These are phyloP conservation scores for Thinopyrum obtusiflorum DNA, from an alignment of 202 grass and related monocot genomes.

Conservation along the genomic window DNA sequence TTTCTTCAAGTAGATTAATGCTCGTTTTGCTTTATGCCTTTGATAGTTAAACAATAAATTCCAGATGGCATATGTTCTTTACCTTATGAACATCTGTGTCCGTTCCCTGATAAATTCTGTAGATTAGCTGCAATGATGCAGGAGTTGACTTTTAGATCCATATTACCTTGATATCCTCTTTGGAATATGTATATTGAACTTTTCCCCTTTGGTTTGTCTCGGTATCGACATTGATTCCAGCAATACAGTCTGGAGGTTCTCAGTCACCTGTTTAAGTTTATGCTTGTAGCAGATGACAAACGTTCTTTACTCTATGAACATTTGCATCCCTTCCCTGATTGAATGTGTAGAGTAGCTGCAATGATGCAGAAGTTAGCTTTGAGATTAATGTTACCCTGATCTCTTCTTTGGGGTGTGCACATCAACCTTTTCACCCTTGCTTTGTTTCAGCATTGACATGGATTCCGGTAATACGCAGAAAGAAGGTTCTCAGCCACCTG, in stretches of 20 bases:
- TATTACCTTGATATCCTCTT: neutral
- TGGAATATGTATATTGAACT: neutral
- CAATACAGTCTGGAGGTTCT: conserved; percentile 32
- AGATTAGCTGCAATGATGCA: neutral
- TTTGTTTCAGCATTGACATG: conserved; percentile 47
- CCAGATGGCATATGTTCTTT: neutral
- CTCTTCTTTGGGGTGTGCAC: neutral
- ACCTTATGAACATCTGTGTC: too few relatives aligned
- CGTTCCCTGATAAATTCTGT: neutral
- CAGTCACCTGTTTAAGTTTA: conserved; percentile 12
- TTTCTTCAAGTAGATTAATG: neutral
- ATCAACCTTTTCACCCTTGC: neutral
- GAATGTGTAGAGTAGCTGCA: neutral
- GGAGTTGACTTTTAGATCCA: neutral
- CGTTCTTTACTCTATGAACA: neutral
- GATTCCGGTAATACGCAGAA: conserved; percentile 42
- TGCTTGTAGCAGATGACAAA: neutral
- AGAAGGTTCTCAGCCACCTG: conserved; percentile 33
- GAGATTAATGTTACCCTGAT: neutral
- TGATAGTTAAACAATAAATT: neutral
- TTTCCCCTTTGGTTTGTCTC: neutral
- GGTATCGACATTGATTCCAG: conserved; percentile 45
- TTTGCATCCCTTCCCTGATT: neutral
- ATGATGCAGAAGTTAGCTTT: neutral
- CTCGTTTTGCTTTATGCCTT: neutral